phyloP scores from a whole-genome alignment of 306 rosid genomes.

The Ormosia semicastrata region DNA sequence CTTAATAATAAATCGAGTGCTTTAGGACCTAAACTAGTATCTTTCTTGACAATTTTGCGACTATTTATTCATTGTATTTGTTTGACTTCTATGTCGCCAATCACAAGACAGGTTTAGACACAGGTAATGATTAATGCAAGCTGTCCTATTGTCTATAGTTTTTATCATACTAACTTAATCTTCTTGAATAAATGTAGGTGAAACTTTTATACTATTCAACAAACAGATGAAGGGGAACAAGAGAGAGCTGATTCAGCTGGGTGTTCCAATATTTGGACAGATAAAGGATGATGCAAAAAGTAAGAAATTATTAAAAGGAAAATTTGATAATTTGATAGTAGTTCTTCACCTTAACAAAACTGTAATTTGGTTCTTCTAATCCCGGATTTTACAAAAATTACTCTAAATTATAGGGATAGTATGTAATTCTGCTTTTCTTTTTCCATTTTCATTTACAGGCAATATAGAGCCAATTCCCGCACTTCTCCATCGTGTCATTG shows the following conservation, averaged over 20 bases:
- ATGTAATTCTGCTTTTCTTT: background rate
- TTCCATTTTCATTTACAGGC: slow-evolving; percentile 39
- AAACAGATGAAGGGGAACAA: slow-evolving; percentile 86
- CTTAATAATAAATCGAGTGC: background rate
- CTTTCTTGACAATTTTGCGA: background rate
- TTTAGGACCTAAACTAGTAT: background rate
- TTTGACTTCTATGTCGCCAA: slow-evolving; percentile 17
- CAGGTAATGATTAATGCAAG: background rate
- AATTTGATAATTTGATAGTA: slow-evolving; percentile 5
- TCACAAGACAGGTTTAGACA: background rate
- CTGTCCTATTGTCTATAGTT: background rate
- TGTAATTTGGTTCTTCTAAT: slow-evolving; percentile 9
- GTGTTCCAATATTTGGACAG: slow-evolving; percentile 83
- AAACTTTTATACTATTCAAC: slow-evolving; percentile 83
- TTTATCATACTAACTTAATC: slow-evolving; percentile 19
- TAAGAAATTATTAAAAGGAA: slow-evolving; percentile 26
- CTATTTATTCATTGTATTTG: background rate
- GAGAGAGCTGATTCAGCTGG: slow-evolving; percentile 90
- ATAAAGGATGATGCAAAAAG: slow-evolving; percentile 62
- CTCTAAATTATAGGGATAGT: background rate
- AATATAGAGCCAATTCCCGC: slow-evolving; percentile 78
- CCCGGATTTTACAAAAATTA: background rate
- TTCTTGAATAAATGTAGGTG: slow-evolving; percentile 52
- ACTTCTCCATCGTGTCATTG: slow-evolving; percentile 70
- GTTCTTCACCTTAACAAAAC: background rate